Evolutionary conservation across 1,284 basidiomycete genomes (phyloP), one percentile per base, ranked within the genome.

Genomic region (Cystobasidium slooffiae): DNA sequence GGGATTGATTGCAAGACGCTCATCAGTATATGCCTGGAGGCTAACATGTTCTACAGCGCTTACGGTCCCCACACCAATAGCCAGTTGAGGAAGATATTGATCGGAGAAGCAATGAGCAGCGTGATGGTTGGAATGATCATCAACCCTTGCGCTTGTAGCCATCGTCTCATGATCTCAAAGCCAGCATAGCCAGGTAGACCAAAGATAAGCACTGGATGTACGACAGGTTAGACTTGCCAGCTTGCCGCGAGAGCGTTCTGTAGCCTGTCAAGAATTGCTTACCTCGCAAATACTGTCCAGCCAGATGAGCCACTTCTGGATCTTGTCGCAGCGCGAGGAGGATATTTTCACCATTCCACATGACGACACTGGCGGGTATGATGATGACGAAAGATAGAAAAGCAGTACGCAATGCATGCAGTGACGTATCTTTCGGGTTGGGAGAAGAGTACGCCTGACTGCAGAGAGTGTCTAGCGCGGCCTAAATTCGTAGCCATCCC

Each of bases 71-170:
- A 82, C 12, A 84, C 93, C 14, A 99, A 87, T 0, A 93, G 79
- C 80, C 89, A 97, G 81, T 93, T 96, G 53, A 97, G 84, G 3
- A 92, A 53, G 0, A 90, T 88, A 79, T 98, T 99, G 76, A 93
- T 84, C 0, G 95, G 95, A 0, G 94, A 93, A 20, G 94, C 88
- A 52, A 93, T 84, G 66, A 93, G 83, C 56, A 94, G 89, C 75
- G 95, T 90, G 75, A 90, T 87, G 0, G 94, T 96, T 0, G 96
- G 95, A 1, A 94, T 88, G 51, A 87, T 85, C 84, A 97, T 94
- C 10, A 95, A 84, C 59, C 91, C 90, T 88, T 80, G 76, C 51
- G 78, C 80, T 72, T 82, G 81, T 0, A 82, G 75, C 64, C 80
- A 82, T 63, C 69, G 70, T 39, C 90, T 90, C 66, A 68, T 78